A percentile compares a stretch with the other conserved stretches of the same genome.
phyloP scores from a whole-genome alignment of 257 asterid genomes.

The Solanum paucissectum region DNA sequence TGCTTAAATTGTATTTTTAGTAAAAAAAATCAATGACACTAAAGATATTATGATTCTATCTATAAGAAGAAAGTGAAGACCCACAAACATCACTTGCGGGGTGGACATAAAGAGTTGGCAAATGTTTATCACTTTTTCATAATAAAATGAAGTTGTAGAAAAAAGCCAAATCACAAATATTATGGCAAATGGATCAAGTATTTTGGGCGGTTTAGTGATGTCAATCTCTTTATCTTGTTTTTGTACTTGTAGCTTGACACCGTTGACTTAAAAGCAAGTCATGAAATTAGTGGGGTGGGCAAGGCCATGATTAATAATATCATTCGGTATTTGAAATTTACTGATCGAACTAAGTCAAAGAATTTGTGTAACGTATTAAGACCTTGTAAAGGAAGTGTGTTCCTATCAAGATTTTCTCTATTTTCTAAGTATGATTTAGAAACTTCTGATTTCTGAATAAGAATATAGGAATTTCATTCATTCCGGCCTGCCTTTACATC shows the following conservation, averaged over 20 bases:
- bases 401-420: not conserved
- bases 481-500: not conserved
- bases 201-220: not conserved
- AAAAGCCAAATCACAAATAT: not conserved
- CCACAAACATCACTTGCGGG: not conserved
- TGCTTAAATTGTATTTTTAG: not conserved
- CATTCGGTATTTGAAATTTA: not conserved
- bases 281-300: not conserved
- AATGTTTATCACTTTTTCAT: not conserved
- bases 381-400: accelerated
- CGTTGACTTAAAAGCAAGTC: not conserved
- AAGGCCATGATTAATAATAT: not conserved
- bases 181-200: not conserved
- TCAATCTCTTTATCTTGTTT: not conserved
- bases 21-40: not conserved
- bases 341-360: not conserved
- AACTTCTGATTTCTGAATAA: not conserved
- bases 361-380: not conserved
- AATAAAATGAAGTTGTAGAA: not conserved
- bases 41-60: not conserved
- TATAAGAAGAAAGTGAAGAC: not conserved
- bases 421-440: not conserved
- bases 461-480: not conserved
- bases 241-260: not conserved
- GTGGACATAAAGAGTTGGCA: not conserved